Conservation (phyloP, 169 alveolate genomes). For the Cyclospora cayetanensis region DNA sequence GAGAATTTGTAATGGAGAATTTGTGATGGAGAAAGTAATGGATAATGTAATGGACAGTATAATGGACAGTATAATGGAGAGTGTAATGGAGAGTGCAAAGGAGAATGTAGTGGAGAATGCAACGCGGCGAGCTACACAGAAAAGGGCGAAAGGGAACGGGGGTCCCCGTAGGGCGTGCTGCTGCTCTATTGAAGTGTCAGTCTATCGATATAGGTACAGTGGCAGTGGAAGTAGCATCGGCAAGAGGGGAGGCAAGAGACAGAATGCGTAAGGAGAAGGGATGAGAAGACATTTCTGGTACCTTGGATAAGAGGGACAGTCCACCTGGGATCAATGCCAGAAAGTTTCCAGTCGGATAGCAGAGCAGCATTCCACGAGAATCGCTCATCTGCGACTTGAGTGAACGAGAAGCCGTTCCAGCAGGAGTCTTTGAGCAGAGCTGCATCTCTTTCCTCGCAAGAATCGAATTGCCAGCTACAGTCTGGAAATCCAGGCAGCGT, state of each 20-base stretch:
- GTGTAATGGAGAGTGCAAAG: too few relatives aligned
- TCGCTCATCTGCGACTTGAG: conserved; percentile 41
- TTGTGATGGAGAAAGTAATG: too few relatives aligned
- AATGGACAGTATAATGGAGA: too few relatives aligned
- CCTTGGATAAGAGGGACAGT: conserved; percentile 67
- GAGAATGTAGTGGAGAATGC: too few relatives aligned
- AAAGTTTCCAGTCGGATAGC: background rate
- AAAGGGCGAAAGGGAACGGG: too few relatives aligned
- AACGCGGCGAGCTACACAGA: too few relatives aligned
- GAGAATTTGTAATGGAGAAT: too few relatives aligned
- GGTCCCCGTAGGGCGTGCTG: too few relatives aligned
- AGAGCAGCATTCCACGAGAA: conserved; percentile 63
- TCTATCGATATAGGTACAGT: too few relatives aligned
- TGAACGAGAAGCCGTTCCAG: conserved; percentile 34
- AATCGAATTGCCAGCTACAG: background rate
- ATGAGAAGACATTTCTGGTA: background rate
- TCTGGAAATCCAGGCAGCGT: conserved; percentile 37
- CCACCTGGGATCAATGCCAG: conserved; percentile 53
- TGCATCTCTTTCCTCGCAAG: background rate
- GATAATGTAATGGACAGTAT: too few relatives aligned
- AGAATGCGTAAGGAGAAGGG: background rate
- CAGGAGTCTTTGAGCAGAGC: background rate
- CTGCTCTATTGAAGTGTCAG: too few relatives aligned
- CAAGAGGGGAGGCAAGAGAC: background rate
- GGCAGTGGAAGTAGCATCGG: background rate